Conservation (phyloP, 176 grass and related monocot species). For the Tillandsia leiboldiana region DNA sequence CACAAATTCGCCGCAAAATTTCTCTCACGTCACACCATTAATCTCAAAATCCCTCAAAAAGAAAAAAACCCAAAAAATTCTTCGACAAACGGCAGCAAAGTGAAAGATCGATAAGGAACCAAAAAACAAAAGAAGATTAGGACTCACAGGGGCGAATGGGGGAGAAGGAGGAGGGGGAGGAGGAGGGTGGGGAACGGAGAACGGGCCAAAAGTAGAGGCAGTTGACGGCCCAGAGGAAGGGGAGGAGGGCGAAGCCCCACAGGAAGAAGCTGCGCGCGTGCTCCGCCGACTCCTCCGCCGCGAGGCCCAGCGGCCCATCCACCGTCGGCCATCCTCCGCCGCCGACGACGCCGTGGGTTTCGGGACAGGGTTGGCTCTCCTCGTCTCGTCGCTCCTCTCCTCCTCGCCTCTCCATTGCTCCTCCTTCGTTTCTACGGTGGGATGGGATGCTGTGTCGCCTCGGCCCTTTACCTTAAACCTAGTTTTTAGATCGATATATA, state of each 20-base stretch:
- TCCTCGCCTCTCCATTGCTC: constrained; percentile 31
- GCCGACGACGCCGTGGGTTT: background rate
- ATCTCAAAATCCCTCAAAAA: background rate
- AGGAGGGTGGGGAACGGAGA: constrained; percentile 29
- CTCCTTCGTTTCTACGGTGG: background rate
- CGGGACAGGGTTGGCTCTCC: constrained; percentile 39
- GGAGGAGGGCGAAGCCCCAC: constrained; percentile 84
- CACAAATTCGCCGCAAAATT: background rate
- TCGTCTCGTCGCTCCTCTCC: constrained; percentile 30
- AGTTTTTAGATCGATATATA: too few species aligned
- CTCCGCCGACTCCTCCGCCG: constrained; percentile 55
- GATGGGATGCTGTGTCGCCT: too few species aligned
- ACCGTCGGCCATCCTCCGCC: constrained; percentile 53
- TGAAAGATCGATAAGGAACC: background rate
- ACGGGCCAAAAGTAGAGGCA: constrained; percentile 97
- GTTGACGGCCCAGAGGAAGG: constrained; percentile 95
- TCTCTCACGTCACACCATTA: background rate
- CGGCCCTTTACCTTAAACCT: too few species aligned
- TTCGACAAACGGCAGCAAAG: background rate
- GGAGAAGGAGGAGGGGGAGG: constrained; percentile 32
- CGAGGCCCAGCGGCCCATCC: constrained; percentile 66
- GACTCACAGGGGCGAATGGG: constrained; percentile 68
- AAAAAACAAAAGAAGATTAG: background rate
- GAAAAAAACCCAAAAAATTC: background rate
- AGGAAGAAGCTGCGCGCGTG: constrained; percentile 74